phyloP scores from a whole-genome alignment of 2,329 filamentous ascomycete genomes.

The Pyrenophora graminea region DNA sequence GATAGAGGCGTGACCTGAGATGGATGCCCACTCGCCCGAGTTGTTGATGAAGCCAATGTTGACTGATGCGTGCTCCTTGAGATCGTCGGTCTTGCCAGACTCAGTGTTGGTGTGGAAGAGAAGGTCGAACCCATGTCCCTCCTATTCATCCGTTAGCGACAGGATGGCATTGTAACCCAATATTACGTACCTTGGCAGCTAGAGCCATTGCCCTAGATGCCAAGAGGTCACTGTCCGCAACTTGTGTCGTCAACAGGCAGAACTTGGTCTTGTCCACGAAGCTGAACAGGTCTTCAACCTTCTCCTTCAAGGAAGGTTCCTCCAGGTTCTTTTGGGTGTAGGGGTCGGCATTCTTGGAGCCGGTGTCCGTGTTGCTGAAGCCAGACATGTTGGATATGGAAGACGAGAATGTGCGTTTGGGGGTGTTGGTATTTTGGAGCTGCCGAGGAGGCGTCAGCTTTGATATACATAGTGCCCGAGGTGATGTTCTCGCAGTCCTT shows the following conservation, averaged over 20 bases:
- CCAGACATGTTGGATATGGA: constrained; percentile 34
- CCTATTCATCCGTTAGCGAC: constrained; percentile 54
- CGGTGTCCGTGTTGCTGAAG: constrained; percentile 48
- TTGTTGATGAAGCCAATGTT: constrained; percentile 80
- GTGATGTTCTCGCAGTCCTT: constrained; percentile 8
- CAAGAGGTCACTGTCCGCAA: constrained; percentile 66
- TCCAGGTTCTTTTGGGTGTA: constrained; percentile 79
- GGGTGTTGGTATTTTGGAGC: constrained; percentile 13
- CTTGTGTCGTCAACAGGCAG: constrained; percentile 84
- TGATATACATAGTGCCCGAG: constrained; percentile 14
- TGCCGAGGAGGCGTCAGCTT: constrained; percentile 28
- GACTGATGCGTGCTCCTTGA: constrained; percentile 71
- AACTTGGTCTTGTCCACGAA: constrained; percentile 79
- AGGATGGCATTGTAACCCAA: background rate
- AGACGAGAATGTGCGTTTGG: constrained; percentile 17
- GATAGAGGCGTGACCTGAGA: constrained; percentile 74
- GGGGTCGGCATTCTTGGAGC: constrained; percentile 65
- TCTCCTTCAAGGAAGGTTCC: constrained; percentile 71
- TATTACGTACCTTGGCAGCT: constrained; percentile 67
- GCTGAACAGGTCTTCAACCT: constrained; percentile 71
- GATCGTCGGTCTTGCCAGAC: constrained; percentile 83
- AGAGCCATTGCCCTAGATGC: constrained; percentile 86
- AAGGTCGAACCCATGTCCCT: constrained; percentile 76
- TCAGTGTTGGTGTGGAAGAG: constrained; percentile 93
- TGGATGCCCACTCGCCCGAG: constrained; percentile 82